Conservation (phyloP, 306 rosid species). For the Mucuna pruriens region DNA sequence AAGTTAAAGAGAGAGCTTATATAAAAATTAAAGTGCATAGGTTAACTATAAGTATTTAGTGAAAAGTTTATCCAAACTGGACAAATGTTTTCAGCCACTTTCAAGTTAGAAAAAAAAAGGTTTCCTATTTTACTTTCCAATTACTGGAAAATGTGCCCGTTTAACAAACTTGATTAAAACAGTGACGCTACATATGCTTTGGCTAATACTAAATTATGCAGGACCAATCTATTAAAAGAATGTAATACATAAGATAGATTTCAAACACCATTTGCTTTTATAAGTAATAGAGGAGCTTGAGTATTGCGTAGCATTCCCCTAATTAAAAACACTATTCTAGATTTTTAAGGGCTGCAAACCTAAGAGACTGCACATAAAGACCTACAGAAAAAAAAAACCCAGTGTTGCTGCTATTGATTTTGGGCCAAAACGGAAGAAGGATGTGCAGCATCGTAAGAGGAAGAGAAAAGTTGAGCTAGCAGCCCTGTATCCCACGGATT, state of each 20-base stretch:
- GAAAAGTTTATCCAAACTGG: too few relatives aligned
- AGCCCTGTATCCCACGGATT: background rate
- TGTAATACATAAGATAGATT: background rate
- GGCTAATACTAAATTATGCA: background rate
- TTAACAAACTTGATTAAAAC: too few relatives aligned
- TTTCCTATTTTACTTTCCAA: too few relatives aligned
- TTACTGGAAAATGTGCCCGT: too few relatives aligned
- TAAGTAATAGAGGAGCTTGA: background rate
- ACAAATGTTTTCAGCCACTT: too few relatives aligned
- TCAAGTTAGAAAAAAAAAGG: too few relatives aligned
- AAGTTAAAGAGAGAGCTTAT: too few relatives aligned
- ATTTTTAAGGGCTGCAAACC: background rate
- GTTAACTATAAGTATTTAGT: too few relatives aligned
- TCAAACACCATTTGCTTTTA: background rate
- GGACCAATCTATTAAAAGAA: background rate
- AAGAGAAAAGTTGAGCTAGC: background rate
- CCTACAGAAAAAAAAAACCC: background rate
- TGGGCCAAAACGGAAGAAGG: background rate
- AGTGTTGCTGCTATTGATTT: background rate
- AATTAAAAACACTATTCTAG: background rate
- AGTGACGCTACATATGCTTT: background rate
- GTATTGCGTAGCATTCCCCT: background rate
- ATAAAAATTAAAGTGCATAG: too few relatives aligned
- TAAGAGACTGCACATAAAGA: background rate
- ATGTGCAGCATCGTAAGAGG: background rate